Evolutionary conservation across 2,329 filamentous ascomycete species (phyloP).

Genomic region (Arthrobotrys pseudoclavata): DNA sequence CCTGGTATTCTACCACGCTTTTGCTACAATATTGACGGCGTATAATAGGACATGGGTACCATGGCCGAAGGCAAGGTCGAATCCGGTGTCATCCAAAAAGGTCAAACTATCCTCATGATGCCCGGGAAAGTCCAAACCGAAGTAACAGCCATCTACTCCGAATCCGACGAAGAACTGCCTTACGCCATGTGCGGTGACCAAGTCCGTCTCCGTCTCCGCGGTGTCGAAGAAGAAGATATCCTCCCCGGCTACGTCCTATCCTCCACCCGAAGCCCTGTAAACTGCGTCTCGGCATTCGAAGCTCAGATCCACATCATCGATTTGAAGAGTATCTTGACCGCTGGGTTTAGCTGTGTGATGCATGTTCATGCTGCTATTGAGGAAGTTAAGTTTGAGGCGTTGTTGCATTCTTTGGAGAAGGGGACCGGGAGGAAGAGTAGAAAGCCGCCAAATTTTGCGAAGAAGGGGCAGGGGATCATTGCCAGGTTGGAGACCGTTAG

Average conservation of each 20-base stretch:
- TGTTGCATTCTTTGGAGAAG: slow-evolving; percentile 95
- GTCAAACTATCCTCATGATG: slow-evolving; percentile 90
- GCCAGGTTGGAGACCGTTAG: slow-evolving; percentile 89
- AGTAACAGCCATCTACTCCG: slow-evolving; percentile 88
- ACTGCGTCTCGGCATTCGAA: slow-evolving; percentile 90
- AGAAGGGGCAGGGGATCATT: slow-evolving; percentile 85
- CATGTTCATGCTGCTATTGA: slow-evolving; percentile 98
- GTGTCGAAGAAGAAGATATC: slow-evolving; percentile 97
- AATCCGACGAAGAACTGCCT: slow-evolving; percentile 91
- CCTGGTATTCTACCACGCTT: background rate
- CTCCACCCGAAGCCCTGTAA: slow-evolving; percentile 91
- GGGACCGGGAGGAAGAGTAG: slow-evolving; percentile 95
- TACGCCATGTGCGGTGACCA: slow-evolving; percentile 93
- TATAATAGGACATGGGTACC: slow-evolving; percentile 82
- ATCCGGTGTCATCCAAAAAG: slow-evolving; percentile 92
- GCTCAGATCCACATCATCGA: slow-evolving; percentile 97
- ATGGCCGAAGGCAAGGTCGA: slow-evolving; percentile 98
- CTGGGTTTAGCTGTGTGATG: slow-evolving; percentile 97
- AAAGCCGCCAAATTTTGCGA: slow-evolving; percentile 90
- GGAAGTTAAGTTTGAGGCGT: slow-evolving; percentile 89
- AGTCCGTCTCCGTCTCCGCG: slow-evolving; percentile 89
- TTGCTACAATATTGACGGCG: background rate
- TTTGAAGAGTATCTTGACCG: slow-evolving; percentile 90
- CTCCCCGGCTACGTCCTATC: slow-evolving; percentile 95
- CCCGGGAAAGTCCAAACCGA: slow-evolving; percentile 87